Conservation (phyloP, 2,329 filamentous ascomycete species). For the Botrytis hyacinthi region DNA sequence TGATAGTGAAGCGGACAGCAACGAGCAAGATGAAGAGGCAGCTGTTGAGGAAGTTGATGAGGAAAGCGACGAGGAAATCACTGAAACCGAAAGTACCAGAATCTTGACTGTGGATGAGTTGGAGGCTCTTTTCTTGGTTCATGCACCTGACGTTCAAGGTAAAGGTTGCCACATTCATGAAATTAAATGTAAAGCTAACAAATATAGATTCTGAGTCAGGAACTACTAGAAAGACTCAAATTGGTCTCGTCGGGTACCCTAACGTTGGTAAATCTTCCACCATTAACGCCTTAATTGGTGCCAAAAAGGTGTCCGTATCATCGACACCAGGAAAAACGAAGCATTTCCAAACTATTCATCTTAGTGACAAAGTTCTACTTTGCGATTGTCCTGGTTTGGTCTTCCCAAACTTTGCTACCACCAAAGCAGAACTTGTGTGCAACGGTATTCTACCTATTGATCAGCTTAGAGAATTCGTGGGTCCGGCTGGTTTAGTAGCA, state of each 20-base stretch:
- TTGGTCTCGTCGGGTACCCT: conserved; percentile 94
- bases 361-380: conserved; percentile 83
- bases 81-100: conserved; percentile 53
- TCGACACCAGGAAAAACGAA: conserved; percentile 98
- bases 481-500: conserved; percentile 79
- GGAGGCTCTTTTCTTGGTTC: conserved; percentile 79
- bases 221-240: conserved; percentile 67
- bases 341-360: conserved; percentile 97
- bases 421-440: conserved; percentile 93
- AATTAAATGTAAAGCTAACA: conserved; percentile 28
- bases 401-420: conserved; percentile 95
- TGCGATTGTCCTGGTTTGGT: conserved; percentile 99
- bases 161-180: conserved; percentile 30
- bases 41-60: conserved; percentile 37
- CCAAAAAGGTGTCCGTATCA: conserved; percentile 98
- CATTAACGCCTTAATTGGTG: conserved; percentile 96
- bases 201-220: conserved; percentile 46
- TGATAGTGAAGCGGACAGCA: conserved; percentile 30
- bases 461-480: conserved; percentile 88
- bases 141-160: conserved; percentile 63
- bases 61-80: conserved; percentile 36
- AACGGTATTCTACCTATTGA: conserved; percentile 95
- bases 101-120: conserved; percentile 93
- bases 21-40: conserved; percentile 35
- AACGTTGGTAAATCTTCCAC: conserved; percentile 99